phyloP scores from a whole-genome alignment of 768 basidiomycete species.

The Kondoa malvinella region DNA sequence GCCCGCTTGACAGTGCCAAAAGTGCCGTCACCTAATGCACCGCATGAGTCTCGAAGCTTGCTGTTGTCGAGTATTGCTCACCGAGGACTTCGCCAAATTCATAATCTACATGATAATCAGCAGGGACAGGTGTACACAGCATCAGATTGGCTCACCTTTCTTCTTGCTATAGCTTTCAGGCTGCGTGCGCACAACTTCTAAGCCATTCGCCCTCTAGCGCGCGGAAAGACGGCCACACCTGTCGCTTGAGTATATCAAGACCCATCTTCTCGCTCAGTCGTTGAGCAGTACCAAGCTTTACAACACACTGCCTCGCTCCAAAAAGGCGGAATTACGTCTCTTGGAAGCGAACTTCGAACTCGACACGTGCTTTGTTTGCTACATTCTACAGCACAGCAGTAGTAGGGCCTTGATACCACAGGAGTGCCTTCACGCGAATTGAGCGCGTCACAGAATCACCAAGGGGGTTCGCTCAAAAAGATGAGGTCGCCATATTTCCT shows the following conservation, averaged over 20 bases:
- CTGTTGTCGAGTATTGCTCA: not conserved
- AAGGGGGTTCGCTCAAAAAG: not conserved
- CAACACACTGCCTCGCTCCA: no score
- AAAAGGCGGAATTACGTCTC: no score
- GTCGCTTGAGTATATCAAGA: not conserved
- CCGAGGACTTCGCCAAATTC: constrained; percentile 5
- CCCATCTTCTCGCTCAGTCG: not conserved
- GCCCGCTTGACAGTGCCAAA: constrained; percentile 18
- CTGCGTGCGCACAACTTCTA: not conserved
- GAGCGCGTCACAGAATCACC: no score
- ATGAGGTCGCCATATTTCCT: not conserved
- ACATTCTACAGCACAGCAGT: no score
- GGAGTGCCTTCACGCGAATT: no score
- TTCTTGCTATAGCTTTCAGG: not conserved
- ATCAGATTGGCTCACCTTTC: not conserved
- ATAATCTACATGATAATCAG: constrained; percentile 1
- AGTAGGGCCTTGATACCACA: no score
- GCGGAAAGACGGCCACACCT: not conserved
- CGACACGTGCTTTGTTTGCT: no score
- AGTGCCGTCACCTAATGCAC: constrained; percentile 5
- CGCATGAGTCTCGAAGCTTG: no score
- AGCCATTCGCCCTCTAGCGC: not conserved
- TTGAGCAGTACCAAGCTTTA: not conserved
- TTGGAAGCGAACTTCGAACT: no score
- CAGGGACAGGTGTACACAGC: not conserved